Evolutionary conservation across 2,329 filamentous ascomycete species (phyloP).

Genomic region (Clonostachys rhizophaga): DNA sequence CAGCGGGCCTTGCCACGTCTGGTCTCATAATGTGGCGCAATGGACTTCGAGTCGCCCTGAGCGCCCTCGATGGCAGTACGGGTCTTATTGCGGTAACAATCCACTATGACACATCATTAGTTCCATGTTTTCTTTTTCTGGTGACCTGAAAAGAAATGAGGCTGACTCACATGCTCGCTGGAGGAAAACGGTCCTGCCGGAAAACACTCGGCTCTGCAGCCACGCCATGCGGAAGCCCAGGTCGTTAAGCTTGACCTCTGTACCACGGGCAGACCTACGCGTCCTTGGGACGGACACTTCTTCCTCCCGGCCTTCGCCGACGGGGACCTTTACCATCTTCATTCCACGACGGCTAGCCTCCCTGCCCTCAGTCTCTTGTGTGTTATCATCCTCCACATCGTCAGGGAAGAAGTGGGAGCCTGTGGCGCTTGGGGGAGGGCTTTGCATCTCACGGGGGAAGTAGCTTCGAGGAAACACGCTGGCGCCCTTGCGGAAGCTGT

Average conservation of each 20-base stretch:
- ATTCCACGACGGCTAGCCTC: constrained; percentile 26
- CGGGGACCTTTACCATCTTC: constrained; percentile 55
- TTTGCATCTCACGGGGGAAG: constrained; percentile 91
- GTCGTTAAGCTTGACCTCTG: constrained; percentile 90
- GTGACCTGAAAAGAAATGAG: neutral
- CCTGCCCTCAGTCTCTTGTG: constrained; percentile 45
- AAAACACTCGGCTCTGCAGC: constrained; percentile 90
- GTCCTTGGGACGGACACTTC: constrained; percentile 74
- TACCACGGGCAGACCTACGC: constrained; percentile 63
- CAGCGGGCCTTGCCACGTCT: constrained; percentile 78
- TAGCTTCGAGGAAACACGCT: constrained; percentile 89
- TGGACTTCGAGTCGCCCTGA: constrained; percentile 68
- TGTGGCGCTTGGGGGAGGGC: constrained; percentile 70
- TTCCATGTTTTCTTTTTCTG: constrained; percentile 1
- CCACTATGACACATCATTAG: constrained; percentile 52
- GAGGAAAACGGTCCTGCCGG: constrained; percentile 79
- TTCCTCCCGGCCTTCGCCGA: constrained; percentile 63
- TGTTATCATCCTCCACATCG: constrained; percentile 52
- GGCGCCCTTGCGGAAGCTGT: constrained; percentile 86
- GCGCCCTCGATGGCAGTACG: constrained; percentile 73
- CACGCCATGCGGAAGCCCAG: constrained; percentile 94
- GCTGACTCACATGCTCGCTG: constrained; percentile 78
- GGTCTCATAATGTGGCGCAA: constrained; percentile 85
- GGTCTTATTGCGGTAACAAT: constrained; percentile 92
- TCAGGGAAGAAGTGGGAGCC: constrained; percentile 72